These are phyloP conservation scores for Amanita inopinata DNA, from an alignment of 768 basidiomycete genomes.

Conservation along the genomic window DNA sequence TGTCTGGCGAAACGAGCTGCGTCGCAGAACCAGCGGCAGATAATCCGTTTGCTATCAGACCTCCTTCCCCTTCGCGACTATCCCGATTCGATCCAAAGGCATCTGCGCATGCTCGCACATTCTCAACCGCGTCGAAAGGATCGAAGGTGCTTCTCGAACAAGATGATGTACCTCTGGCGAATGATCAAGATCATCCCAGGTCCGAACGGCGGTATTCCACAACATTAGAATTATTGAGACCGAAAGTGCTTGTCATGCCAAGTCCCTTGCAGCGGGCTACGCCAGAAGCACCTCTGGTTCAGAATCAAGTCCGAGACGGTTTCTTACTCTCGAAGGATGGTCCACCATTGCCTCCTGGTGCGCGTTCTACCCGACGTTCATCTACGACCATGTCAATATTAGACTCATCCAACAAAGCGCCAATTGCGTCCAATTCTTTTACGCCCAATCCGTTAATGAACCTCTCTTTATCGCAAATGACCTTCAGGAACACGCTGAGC, in stretches of 20 bases:
- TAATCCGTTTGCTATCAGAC: constrained; percentile 62
- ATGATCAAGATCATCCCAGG: constrained; percentile 27
- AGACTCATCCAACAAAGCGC: constrained; percentile 23
- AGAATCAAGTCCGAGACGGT: constrained; percentile 37
- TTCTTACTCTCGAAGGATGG: constrained; percentile 62
- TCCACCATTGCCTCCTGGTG: constrained; percentile 68
- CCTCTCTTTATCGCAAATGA: constrained; percentile 71
- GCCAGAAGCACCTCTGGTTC: constrained; percentile 22
- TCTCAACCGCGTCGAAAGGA: constrained; percentile 58
- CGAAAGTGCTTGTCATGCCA: constrained; percentile 93
- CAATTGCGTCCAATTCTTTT: constrained; percentile 54
- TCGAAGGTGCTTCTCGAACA: constrained; percentile 54
- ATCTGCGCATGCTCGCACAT: constrained; percentile 41
- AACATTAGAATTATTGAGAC: constrained; percentile 71
- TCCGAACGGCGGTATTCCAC: constrained; percentile 59
- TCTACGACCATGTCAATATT: constrained; percentile 29
- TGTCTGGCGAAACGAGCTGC: constrained; percentile 37
- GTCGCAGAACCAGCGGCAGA: constrained; percentile 33
- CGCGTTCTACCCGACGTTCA: constrained; percentile 44
- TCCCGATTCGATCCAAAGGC: constrained; percentile 80
- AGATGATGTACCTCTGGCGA: constrained; percentile 33
- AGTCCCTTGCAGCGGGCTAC: constrained; percentile 60
- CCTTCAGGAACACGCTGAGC: constrained; percentile 73
- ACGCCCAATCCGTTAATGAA: constrained; percentile 70
- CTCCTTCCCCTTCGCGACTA: constrained; percentile 54